Base-by-base conservation (phyloP, 352 stramenopile genomes). In the Pythium brassicae region DNA sequence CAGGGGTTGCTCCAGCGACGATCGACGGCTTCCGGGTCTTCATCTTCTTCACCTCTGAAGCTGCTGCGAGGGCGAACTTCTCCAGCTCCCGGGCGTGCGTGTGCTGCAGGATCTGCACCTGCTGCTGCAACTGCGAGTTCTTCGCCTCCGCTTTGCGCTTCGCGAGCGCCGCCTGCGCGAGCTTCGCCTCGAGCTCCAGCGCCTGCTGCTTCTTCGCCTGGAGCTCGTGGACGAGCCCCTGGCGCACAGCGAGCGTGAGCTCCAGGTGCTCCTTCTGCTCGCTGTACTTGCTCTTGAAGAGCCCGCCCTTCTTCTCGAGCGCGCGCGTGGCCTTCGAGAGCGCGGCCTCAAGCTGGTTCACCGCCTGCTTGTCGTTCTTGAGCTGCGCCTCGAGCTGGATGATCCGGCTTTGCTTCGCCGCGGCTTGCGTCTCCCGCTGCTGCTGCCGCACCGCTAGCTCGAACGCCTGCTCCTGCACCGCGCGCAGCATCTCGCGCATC, bases 261-360 rank as follows among this genome's bases (percentile, higher is more conserved):
- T 80, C 74, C n/a, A 87, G 39, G 51, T 80, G 69, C 56, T 87
- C 74, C 35, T 78, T 78, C 47, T 83, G 74, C 37, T 85, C 72
- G 6, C 74, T 62, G 34, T 72, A 74, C 55, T 77, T 81, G 14
- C 51, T 23, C 25, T 65, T 67, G 22, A 76, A 68, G 11, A n/a
- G 23, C 26, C 39, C 44, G 25, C 72, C 50, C 34, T 75, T 77
- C 39, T 61, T 69, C 44, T 83, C 68, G 6, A 76, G 49, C 19
- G 58, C 48, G 1, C 65, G 65, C 6, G 65, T 84, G 2, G 66
- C 63, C 22, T 72, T 81, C 22, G 55, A 47, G 2, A 87, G 66
- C 32, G 66, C 61, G 1, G 58, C 14, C 39, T 87, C 70, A 1
- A 87, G 58, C 27, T 83, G 72, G 19, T 69, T 65, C 12, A 78